Percentiles rank a stretch among this genome's conserved stretches.
Conservation (phyloP, 225 moss, liverwort and hornwort species). For the Polytrichum formosum region DNA sequence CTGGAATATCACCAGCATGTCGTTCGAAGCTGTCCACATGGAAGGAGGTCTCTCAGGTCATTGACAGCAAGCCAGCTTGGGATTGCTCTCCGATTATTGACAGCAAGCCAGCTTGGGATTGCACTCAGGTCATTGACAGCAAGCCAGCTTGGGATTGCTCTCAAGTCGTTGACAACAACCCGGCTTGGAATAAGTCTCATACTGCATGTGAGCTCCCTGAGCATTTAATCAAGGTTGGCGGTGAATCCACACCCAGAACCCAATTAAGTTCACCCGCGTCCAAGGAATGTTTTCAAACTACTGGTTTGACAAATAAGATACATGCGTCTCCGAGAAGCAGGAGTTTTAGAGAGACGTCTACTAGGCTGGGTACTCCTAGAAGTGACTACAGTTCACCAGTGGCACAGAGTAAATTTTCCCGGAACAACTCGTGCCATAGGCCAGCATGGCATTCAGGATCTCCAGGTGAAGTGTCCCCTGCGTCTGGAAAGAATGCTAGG, state of each 20-base stretch:
- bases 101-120: neutral
- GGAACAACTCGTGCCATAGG: conserved; percentile 26
- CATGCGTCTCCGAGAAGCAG: conserved; percentile 38
- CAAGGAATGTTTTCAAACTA: conserved; percentile 20
- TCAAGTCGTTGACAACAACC: neutral
- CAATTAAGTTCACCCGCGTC: conserved; percentile 25
- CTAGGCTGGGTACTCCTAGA: conserved; percentile 11
- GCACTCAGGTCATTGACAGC: neutral
- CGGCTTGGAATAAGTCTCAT: neutral
- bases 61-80: neutral
- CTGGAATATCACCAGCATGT: too few relatives aligned
- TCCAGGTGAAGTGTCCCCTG: conserved; percentile 30
- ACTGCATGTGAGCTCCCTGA: conserved; percentile 14
- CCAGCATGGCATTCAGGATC: conserved; percentile 33
- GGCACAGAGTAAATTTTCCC: conserved; percentile 24
- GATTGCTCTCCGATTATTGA: neutral
- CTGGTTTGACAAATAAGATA: conserved; percentile 11
- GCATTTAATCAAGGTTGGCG: conserved; percentile 15
- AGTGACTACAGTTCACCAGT: conserved; percentile 26
- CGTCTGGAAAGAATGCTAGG: conserved; percentile 24
- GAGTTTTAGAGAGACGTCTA: conserved; percentile 35
- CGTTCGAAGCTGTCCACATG: too few relatives aligned
- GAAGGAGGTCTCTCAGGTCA: neutral
- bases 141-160: neutral
- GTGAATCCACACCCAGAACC: conserved; percentile 11